Evolutionary conservation across 2,329 filamentous ascomycete species (phyloP).

Genomic region (Fragosphaeria purpurea): DNA sequence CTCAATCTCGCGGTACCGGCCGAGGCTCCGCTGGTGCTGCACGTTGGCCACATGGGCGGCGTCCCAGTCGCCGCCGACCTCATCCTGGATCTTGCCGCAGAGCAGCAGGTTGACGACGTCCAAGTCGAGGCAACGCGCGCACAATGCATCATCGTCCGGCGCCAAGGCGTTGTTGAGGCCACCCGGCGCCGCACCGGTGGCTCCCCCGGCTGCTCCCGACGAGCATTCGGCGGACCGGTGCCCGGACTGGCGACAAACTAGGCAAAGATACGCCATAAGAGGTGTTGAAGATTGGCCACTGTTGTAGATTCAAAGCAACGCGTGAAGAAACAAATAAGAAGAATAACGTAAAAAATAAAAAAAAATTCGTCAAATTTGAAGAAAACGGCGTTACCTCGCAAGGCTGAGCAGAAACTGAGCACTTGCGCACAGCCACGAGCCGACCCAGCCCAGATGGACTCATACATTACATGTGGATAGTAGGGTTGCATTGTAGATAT

Average conservation of each 20-base stretch:
- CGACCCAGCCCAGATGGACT: too few species aligned
- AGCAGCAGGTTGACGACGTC: neutral
- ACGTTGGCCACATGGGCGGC: neutral
- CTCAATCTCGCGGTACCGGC: neutral
- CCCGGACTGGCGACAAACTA: conserved; percentile 2
- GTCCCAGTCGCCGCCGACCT: neutral
- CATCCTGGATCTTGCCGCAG: neutral
- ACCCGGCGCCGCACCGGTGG: neutral
- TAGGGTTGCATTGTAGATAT: too few species aligned
- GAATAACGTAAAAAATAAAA: too few species aligned
- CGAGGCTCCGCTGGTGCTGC: neutral
- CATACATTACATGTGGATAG: too few species aligned
- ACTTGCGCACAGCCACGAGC: too few species aligned
- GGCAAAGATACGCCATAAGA: conserved; percentile 2
- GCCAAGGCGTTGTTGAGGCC: neutral
- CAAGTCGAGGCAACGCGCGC: neutral
- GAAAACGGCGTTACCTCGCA: too few species aligned
- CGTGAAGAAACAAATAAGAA: too few species aligned
- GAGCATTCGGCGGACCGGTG: conserved; percentile 2
- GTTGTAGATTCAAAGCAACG: too few species aligned
- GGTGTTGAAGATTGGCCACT: too few species aligned
- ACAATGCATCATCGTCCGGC: neutral
- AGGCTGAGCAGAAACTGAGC: too few species aligned
- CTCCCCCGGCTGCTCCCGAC: neutral
- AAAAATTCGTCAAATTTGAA: too few species aligned